Conservation (phyloP, 164 flowering plant species). For the Berberis vulgaris region DNA sequence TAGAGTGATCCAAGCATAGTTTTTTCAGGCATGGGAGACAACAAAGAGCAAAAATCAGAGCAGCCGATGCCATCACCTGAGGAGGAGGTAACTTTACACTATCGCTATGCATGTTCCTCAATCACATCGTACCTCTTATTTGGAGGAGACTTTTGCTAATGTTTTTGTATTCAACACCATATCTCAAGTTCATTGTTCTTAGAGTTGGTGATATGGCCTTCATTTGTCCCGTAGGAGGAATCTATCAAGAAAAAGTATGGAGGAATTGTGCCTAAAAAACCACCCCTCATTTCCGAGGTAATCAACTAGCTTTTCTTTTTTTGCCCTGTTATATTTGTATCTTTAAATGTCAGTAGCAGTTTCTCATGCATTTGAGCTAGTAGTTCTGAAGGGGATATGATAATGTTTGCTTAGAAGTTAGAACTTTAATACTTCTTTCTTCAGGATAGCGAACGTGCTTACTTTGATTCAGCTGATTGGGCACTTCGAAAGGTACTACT, state of each 20-base stretch:
- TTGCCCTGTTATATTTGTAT: background rate
- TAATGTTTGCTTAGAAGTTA: background rate
- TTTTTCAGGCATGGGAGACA: conserved; percentile 11
- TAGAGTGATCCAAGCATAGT: no score
- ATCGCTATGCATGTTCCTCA: background rate
- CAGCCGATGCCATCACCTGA: conserved; percentile 19
- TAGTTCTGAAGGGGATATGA: background rate
- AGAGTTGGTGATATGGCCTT: background rate
- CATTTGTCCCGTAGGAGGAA: conserved; percentile 45
- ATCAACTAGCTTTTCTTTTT: background rate
- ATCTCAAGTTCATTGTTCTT: background rate
- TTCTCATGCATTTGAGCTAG: background rate
- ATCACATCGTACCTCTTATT: background rate
- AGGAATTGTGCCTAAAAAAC: conserved; percentile 62
- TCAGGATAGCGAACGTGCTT: conserved; percentile 64
- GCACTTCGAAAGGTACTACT: conserved; percentile 53
- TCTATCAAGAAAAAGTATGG: conserved; percentile 73
- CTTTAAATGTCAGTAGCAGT: background rate
- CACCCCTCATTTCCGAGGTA: conserved; percentile 82
- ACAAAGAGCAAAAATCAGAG: conserved; percentile 11
- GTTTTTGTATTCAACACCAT: background rate
- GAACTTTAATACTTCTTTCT: background rate
- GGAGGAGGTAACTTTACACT: conserved; percentile 23
- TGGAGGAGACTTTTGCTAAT: background rate
- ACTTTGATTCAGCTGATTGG: conserved; percentile 75